Evolutionary conservation across 352 stramenopile species (phyloP).

Genomic region (Phytophthora litchii): DNA sequence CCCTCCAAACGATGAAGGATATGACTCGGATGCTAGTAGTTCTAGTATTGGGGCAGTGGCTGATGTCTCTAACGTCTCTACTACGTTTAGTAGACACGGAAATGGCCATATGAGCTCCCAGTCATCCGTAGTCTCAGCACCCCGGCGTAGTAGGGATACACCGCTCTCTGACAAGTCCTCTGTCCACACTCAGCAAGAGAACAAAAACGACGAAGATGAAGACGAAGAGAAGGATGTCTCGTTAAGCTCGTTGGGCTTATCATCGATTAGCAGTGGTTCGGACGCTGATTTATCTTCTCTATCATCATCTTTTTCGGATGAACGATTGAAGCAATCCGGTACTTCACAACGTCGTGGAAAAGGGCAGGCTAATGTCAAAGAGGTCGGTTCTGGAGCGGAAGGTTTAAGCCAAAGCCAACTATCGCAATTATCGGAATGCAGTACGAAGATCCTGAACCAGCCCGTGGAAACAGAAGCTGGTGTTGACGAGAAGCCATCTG

Average conservation of each 20-base stretch:
- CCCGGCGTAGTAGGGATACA: slow-evolving; percentile 8
- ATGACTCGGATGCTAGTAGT: slow-evolving; percentile 36
- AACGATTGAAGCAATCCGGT: slow-evolving; percentile 14
- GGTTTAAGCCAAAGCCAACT: slow-evolving; percentile 7
- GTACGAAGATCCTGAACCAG: background rate
- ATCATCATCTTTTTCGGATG: slow-evolving; percentile 57
- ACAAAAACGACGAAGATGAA: slow-evolving; percentile 11
- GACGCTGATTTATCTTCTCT: slow-evolving; percentile 65
- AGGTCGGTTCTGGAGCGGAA: slow-evolving; percentile 2
- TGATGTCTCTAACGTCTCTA: slow-evolving; percentile 35
- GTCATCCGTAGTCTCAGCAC: slow-evolving; percentile 26
- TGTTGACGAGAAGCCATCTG: background rate
- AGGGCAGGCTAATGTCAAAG: background rate
- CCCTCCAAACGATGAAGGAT: slow-evolving; percentile 14
- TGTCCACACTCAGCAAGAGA: slow-evolving; percentile 8
- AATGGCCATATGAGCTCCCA: slow-evolving; percentile 24
- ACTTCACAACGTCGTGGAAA: slow-evolving; percentile 4
- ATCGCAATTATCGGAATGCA: slow-evolving; percentile 11
- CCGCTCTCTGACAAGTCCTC: slow-evolving; percentile 19
- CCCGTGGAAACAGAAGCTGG: slow-evolving; percentile 3
- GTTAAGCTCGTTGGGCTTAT: slow-evolving; percentile 65
- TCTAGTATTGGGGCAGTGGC: slow-evolving; percentile 28
- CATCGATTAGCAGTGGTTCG: slow-evolving; percentile 61
- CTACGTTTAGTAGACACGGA: slow-evolving; percentile 23
- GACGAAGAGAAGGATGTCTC: slow-evolving; percentile 25